These are phyloP conservation scores for Saururus chinensis DNA, from an alignment of 164 flowering plant genomes.

Conservation along the genomic window DNA sequence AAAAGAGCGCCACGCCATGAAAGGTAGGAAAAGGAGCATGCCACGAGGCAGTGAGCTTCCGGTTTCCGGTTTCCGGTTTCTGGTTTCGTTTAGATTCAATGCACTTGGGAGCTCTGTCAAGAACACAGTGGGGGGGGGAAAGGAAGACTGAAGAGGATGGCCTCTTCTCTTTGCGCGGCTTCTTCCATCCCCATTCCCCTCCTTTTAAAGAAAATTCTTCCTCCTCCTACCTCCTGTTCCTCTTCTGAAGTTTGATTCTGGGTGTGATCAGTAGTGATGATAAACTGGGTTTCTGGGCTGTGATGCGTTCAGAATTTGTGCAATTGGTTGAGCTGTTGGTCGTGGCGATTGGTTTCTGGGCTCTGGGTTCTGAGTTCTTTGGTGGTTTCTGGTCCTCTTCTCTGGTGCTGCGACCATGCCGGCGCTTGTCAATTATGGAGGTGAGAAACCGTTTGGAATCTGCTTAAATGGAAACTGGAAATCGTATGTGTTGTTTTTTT, in stretches of 20 bases:
- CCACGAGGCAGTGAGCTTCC: not conserved
- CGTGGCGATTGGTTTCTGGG: slow-evolving; percentile 8
- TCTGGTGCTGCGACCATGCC: slow-evolving; percentile 18
- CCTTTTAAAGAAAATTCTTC: too few relatives aligned
- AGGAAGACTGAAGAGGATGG: too few relatives aligned
- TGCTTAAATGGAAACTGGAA: not conserved
- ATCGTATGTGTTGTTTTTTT: not conserved
- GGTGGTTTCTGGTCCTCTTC: not conserved
- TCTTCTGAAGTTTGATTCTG: too few relatives aligned
- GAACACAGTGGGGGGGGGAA: too few relatives aligned
- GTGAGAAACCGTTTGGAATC: slow-evolving; percentile 9
- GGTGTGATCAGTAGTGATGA: not conserved
- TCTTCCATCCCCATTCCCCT: too few relatives aligned
- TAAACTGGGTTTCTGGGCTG: slow-evolving; percentile 1
- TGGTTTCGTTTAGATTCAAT: not conserved
- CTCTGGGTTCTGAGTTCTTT: slow-evolving; percentile 9
- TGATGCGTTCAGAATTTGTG: slow-evolving; percentile 14
- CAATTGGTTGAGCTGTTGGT: not conserved
- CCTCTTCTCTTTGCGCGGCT: too few relatives aligned
- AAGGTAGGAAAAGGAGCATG: too few relatives aligned
- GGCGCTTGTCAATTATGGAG: slow-evolving; percentile 22
- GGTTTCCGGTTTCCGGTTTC: not conserved
- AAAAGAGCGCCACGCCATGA: too few relatives aligned
- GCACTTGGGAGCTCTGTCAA: too few relatives aligned
- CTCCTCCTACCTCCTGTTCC: too few relatives aligned